These are phyloP conservation scores for Blumeria hordei DNA, from an alignment of 2,329 filamentous ascomycete species.

Conservation along the genomic window DNA sequence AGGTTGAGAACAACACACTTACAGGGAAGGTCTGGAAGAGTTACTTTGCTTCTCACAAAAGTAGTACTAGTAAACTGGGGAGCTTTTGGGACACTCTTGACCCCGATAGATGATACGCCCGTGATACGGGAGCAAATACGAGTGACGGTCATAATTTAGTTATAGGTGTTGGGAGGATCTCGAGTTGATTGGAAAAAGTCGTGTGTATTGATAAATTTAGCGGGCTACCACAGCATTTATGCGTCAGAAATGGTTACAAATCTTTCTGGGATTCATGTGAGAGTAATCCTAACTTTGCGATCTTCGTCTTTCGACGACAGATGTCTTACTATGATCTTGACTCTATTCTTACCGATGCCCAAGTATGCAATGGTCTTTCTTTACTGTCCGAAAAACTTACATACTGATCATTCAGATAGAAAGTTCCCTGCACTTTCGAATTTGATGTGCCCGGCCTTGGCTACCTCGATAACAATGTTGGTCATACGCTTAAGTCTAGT, in stretches of 20 bases:
- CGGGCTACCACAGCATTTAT: no score
- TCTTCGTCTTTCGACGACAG: constrained; percentile 1
- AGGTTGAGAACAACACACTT: constrained; percentile 13
- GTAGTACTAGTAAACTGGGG: constrained; percentile 15
- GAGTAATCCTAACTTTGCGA: not conserved
- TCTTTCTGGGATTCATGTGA: no score
- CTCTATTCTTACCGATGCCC: constrained; percentile 63
- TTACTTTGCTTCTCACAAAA: constrained; percentile 72
- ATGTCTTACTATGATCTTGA: constrained; percentile 74
- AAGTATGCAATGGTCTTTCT: constrained; percentile 22
- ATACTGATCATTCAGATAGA: constrained; percentile 24
- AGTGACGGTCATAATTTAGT: no score
- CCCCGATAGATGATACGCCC: no score
- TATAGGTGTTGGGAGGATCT: no score
- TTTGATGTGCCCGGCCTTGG: constrained; percentile 70
- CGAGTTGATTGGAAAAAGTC: no score
- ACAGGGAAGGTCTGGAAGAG: constrained; percentile 73
- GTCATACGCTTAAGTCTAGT: constrained; percentile 47
- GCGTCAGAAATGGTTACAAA: no score
- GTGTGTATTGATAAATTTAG: no score
- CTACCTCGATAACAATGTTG: constrained; percentile 64
- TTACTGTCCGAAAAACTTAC: no score
- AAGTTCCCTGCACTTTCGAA: constrained; percentile 89
- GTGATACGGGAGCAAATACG: no score
- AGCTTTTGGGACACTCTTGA: no score